Base-by-base conservation (phyloP, 495 filamentous ascomycete species). In the Coniosporium apollinis region DNA sequence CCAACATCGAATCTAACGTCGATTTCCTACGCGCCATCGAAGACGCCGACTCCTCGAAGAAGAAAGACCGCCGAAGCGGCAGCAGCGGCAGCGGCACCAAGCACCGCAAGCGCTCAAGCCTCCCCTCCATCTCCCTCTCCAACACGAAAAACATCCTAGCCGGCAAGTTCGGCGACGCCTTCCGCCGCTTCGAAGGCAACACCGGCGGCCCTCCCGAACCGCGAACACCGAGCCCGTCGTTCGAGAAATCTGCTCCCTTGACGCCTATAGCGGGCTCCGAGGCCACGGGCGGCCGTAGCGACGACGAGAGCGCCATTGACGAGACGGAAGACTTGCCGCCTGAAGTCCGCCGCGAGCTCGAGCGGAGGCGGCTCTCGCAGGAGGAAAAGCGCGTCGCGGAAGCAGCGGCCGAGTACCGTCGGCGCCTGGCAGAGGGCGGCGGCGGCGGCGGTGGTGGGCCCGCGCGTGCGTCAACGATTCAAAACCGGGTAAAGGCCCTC, bases 81-180 rank as follows among this genome's bases (percentile, higher is more conserved):
- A 69, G 67, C 42, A 61, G 58, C 33, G 66, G 66, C 10, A 52
- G 34, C 51, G 60, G 10, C 36, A 38, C 32, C 25, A 85, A 79
- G 40, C 82, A 93, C 47, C 58, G 56, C 30, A 94, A 94, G 50
- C 77, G 84, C 22, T 65, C 78, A 15, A 92, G 82, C 51, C 63
- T 97, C 36, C 76, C 78, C 10, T 83, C 76, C 1, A 61, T 89
- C 19, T 75, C 80, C 3, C 60, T 79, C 10, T 68, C 72, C 1
- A 79, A 79, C 19, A 78, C 81, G 37, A 94, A 92, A 55, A 81
- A 69, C n/a, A 68, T 93, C 25, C 65, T 97, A 17, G 76, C 76
- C 18, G 82, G 86, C 5, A 84, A 80, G 52, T 94, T 97, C 55
- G 85, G 91, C 1, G 91, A 94, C 35, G 87, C 91, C 3, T 96